These are phyloP conservation scores for Linum trigynum DNA, from an alignment of 345 rosid genomes.

Conservation along the genomic window DNA sequence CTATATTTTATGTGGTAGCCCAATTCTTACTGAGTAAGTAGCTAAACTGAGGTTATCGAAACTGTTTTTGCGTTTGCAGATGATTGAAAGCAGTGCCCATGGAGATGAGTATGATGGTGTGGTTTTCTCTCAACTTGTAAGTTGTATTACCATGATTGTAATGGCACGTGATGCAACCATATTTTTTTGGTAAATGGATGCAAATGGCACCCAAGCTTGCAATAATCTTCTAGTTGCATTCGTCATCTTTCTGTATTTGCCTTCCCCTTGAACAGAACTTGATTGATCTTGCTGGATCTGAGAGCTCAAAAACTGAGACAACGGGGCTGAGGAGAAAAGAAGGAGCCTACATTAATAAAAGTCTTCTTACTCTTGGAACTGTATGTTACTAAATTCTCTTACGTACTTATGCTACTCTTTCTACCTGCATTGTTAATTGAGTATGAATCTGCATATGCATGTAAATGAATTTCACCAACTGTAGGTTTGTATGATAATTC, in stretches of 20 bases:
- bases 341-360: constrained; percentile 98
- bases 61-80: constrained; percentile 42
- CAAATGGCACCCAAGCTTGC: no score
- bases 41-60: neutral
- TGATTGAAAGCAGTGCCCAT: constrained; percentile 91
- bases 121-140: constrained; percentile 94
- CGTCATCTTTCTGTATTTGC: constrained; percentile 8
- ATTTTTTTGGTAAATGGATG: no score
- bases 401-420: neutral
- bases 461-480: neutral
- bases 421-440: neutral
- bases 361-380: constrained; percentile 97
- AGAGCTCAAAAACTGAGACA: constrained; percentile 99
- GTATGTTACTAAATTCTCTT: constrained; percentile 33
- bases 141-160: constrained; percentile 19
- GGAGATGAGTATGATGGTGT: constrained; percentile 99
- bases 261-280: constrained; percentile 56
- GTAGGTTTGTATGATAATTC: neutral
- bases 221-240: neutral
- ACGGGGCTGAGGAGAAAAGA: constrained; percentile 96
- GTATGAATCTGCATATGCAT: neutral
- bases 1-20: no score
- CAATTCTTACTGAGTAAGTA: no score
- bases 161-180: neutral
- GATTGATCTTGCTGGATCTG: constrained; percentile 99